Evolutionary conservation across 305 asterid genomes (phyloP), one percentile per base, ranked within the genome.

Genomic region (Nicotiana rustica): DNA sequence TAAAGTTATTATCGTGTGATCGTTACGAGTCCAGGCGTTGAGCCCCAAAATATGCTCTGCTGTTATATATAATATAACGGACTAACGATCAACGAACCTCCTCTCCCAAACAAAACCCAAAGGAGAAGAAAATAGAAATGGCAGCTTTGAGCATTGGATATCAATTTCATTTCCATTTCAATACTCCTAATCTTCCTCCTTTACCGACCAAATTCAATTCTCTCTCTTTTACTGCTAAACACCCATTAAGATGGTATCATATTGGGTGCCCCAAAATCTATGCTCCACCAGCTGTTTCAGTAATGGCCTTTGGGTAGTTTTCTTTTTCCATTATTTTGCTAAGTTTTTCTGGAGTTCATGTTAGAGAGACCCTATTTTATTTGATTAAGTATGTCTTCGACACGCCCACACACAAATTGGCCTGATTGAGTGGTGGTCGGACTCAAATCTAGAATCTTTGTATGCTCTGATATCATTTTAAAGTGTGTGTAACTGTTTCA

Each of bases 281-380:
- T 75, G 65, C 64, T 52, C 9, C 38, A 18, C 82, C 69, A 41
- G 41, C 85, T 62, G 83, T 77, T 52, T 76, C 88, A 82, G 64
- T 87, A 76, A 83, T 78, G 85, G 86, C 87, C 86, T 86, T 88
- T 73, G 79, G 90, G 92, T 91, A 66, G 47, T 47, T 59, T 14
- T 29, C 17, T 4, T 29, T 49, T 3, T 5, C 19, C 56, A 41
- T 18, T 47, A 21, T 41, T 47, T 47, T 71, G 79, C 62, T 6
- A 6, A 5, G 52, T 41, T 19, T 5, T 17, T 57, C 8, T 6
- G 29, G 29, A 25, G 29, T 25, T 25, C 29, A 25, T 25, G 0
- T 41, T 7, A 41, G 49, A 41, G 49, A 41, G 0, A 41, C 10
- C 49, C 2, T 0, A 7, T 41, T 41, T 41, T 38, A 38, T 38